A percentile compares a stretch with the other conserved stretches of the same genome.
Evolutionary conservation across 352 stramenopile genomes (phyloP).

Genomic region (Pythium grandisporangium): DNA sequence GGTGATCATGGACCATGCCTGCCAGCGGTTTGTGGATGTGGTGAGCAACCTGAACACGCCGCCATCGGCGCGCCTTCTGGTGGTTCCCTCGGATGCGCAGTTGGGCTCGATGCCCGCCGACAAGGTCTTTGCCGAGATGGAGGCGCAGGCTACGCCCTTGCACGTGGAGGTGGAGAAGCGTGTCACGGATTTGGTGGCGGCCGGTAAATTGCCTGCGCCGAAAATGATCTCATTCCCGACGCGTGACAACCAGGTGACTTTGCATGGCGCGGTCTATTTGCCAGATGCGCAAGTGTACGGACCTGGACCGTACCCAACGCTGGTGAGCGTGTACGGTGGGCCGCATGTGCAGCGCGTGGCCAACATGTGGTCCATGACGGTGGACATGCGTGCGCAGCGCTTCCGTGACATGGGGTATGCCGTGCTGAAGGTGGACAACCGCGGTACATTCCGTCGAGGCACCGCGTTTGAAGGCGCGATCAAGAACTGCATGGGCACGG

Average conservation of each 20-base stretch:
- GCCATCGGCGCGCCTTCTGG: conserved; percentile 40
- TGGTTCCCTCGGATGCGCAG: conserved; percentile 32
- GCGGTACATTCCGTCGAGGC: conserved; percentile 88
- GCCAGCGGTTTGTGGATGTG: conserved; percentile 69
- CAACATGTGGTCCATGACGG: conserved; percentile 87
- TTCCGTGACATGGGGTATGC: conserved; percentile 91
- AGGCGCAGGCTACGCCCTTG: conserved; percentile 31
- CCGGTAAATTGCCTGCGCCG: conserved; percentile 45
- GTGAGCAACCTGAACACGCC: conserved; percentile 72
- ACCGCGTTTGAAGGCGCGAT: conserved; percentile 92
- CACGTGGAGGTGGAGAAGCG: conserved; percentile 55
- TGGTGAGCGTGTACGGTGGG: conserved; percentile 95
- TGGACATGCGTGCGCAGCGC: conserved; percentile 91
- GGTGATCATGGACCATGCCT: conserved; percentile 86
- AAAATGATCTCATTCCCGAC: conserved; percentile 76
- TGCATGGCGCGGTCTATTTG: conserved; percentile 91
- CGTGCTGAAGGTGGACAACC: conserved; percentile 96
- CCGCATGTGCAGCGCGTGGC: conserved; percentile 95
- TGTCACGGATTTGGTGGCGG: conserved; percentile 30
- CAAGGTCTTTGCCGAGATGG: conserved; percentile 28
- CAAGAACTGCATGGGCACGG: conserved; percentile 87
- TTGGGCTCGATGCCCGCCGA: conserved; percentile 19
- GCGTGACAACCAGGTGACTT: conserved; percentile 70
- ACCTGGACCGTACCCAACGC: conserved; percentile 89
- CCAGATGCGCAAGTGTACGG: conserved; percentile 83